Conservation (phyloP, 352 stramenopile species). For the Pythium aristosporum region DNA sequence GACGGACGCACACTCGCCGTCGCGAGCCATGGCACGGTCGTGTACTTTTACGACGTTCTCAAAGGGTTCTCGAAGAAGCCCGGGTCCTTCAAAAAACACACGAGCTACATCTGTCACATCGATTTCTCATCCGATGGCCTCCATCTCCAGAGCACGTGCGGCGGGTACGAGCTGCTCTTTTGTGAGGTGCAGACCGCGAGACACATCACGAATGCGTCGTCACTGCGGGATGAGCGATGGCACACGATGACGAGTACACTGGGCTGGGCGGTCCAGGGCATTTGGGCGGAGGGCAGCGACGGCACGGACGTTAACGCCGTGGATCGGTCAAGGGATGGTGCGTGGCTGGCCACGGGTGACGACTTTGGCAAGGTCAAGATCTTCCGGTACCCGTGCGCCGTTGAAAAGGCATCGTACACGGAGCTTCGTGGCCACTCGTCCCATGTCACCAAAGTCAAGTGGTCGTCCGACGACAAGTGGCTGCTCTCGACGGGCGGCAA, state of each 20-base stretch:
- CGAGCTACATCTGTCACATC: conserved; percentile 73
- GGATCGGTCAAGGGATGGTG: conserved; percentile 61
- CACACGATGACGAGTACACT: conserved; percentile 87
- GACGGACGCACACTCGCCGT: conserved; percentile 59
- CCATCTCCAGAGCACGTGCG: conserved; percentile 71
- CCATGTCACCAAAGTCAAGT: conserved; percentile 81
- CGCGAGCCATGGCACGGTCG: conserved; percentile 65
- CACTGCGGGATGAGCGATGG: conserved; percentile 89
- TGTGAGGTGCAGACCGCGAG: conserved; percentile 69
- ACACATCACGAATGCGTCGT: conserved; percentile 75
- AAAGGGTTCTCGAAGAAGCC: conserved; percentile 66
- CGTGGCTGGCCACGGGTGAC: conserved; percentile 71
- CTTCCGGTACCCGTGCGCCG: conserved; percentile 80
- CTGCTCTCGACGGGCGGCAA: conserved; percentile 76
- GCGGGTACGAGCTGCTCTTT: conserved; percentile 89
- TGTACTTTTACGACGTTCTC: conserved; percentile 78
- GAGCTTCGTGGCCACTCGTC: conserved; percentile 70
- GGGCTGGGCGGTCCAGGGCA: conserved; percentile 91
- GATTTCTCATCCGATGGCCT: conserved; percentile 75
- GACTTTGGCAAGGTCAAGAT: conserved; percentile 87
- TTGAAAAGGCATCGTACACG: conserved; percentile 51
- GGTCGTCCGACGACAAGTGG: conserved; percentile 54
- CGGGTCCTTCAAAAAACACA: conserved; percentile 73
- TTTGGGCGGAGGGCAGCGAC: conserved; percentile 73
- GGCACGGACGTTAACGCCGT: conserved; percentile 83